phyloP scores from a whole-genome alignment of 306 rosid species.

The Rubus idaeus region DNA sequence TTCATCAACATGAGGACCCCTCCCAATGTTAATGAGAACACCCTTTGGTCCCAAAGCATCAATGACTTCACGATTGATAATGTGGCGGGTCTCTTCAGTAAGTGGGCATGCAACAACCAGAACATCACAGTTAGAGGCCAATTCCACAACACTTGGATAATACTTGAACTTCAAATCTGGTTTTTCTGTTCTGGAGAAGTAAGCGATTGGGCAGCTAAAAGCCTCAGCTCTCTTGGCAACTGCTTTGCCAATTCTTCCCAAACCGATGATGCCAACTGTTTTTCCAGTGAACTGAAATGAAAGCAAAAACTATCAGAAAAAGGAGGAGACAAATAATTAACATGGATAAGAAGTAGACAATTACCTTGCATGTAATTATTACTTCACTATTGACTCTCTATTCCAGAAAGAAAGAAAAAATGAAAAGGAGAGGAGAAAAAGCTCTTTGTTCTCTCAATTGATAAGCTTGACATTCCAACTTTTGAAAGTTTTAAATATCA shows the following conservation, averaged over 20 bases:
- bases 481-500: too few species aligned
- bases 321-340: not conserved
- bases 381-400: not conserved
- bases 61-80: conserved; percentile 65
- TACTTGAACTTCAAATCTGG: conserved; percentile 56
- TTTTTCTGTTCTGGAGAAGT: conserved; percentile 64
- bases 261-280: conserved; percentile 73
- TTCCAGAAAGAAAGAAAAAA: not conserved
- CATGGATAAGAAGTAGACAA: not conserved
- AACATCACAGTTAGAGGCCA: conserved; percentile 71
- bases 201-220: conserved; percentile 62
- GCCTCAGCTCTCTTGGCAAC: conserved; percentile 83
- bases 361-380: too few species aligned
- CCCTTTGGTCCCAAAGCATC: conserved; percentile 80
- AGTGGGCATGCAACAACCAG: conserved; percentile 83
- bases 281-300: conserved; percentile 75
- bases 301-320: not conserved
- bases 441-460: not conserved
- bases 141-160: conserved; percentile 64
- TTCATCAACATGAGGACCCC: conserved; percentile 86
- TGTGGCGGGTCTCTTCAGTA: conserved; percentile 57
- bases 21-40: conserved; percentile 70
- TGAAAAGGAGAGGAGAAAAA: not conserved
- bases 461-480: not conserved
- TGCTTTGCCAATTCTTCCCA: conserved; percentile 83